Conservation (phyloP, 2,329 filamentous ascomycete species). For the Exserohilum turcica region DNA sequence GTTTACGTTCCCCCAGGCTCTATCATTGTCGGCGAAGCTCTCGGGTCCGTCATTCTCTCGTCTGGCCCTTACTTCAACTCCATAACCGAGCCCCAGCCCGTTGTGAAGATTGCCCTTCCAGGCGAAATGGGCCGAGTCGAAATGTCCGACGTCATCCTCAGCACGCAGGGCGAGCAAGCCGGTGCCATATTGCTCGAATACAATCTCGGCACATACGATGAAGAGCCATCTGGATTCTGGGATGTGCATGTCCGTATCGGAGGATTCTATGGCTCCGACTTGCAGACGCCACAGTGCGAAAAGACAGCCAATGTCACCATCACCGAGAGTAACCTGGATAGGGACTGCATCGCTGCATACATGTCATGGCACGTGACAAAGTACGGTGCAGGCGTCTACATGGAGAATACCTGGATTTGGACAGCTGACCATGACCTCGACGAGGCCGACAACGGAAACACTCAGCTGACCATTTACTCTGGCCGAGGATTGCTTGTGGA, state of each 20-base stretch:
- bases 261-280: conserved; percentile 75
- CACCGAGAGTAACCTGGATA: conserved; percentile 55
- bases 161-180: conserved; percentile 67
- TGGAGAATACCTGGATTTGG: conserved; percentile 94
- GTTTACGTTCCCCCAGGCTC: conserved; percentile 68
- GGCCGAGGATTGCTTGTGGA: conserved; percentile 82
- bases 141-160: conserved; percentile 73
- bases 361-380: conserved; percentile 56
- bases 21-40: conserved; percentile 82
- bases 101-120: conserved; percentile 68
- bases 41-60: conserved; percentile 82
- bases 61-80: conserved; percentile 59
- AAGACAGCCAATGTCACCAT: conserved; percentile 71
- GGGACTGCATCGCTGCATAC: conserved; percentile 75
- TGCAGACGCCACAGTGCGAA: conserved; percentile 76
- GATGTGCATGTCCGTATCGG: conserved; percentile 86
- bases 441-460: conserved; percentile 55
- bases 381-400: conserved; percentile 65
- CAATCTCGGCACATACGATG: conserved; percentile 62
- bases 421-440: conserved; percentile 83
- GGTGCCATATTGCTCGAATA: conserved; percentile 75
- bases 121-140: conserved; percentile 71
- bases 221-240: conserved; percentile 77
- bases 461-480: conserved; percentile 81
- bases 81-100: conserved; percentile 63